Evolutionary conservation across 495 filamentous ascomycete species (phyloP), one percentile per base, ranked within the genome.

Genomic region (Apiosordaria backusii): DNA sequence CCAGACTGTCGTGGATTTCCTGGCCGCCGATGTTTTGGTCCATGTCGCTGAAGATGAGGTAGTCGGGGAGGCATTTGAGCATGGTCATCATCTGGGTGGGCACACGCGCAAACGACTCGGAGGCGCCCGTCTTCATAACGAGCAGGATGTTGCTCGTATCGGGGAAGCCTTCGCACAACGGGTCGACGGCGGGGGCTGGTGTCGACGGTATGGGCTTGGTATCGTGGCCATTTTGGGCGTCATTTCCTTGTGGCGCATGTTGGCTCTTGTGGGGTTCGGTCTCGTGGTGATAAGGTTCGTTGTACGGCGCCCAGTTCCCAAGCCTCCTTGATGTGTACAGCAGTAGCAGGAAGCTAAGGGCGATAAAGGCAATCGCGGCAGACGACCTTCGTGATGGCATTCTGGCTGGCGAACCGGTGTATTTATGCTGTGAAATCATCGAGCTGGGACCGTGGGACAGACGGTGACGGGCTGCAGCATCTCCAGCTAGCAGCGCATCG

Each of bases 81-180:
- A 78, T 73, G 15, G 84, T 85, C 65, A 83, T 71, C 27, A 88
- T 77, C 65, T 88, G 85, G 6, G 81, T 85, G 22, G 86, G 82
- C 45, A 88, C 71, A 58, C 79, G 80, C 25, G 78, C 73, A 23
- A 78, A 83, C 26, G 84, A 76, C 70, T 87, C 83, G 21, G 79
- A 79, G 21, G 84, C 85, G 57, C 86, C 85, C 29, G 85, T 84
- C 73, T 88, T 87, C 64, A 88, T 75, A 54, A 87, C 72, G n/a
- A 81, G 64, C 22, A 81, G 74, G 45, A 84, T 75, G 40, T 73
- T 76, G 66, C 71, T 74, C 2, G 72, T 75, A 52, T 78, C 68
- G 1, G 79, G 80, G 57, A 79, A 79, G 21, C 59, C 68, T 3
- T 70, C 69, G 72, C 80, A 81, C 2, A 65, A 50, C 4, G 71